A percentile compares a stretch with the other conserved stretches of the same genome.
Evolutionary conservation across 2,329 filamentous ascomycete genomes (phyloP).

Genomic region (Penicillium crustosum): DNA sequence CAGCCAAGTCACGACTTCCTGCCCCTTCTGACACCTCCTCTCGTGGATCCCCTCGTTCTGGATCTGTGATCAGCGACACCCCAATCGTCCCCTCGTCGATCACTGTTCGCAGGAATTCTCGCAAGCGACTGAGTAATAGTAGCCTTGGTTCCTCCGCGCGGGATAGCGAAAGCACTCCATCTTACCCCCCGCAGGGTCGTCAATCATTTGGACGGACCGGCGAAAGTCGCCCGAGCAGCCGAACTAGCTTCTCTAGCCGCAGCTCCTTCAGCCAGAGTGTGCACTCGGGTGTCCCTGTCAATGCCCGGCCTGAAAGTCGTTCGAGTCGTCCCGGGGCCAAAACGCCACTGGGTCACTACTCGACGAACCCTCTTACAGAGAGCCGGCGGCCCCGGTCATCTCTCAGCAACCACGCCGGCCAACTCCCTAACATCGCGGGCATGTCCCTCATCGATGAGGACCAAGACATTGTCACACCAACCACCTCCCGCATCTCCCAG

Average conservation of each 20-base stretch:
- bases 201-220: slow-evolving; percentile 52
- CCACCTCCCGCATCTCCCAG: slow-evolving; percentile 36
- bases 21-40: slow-evolving; percentile 77
- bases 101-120: slow-evolving; percentile 52
- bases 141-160: slow-evolving; percentile 41
- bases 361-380: slow-evolving; percentile 49
- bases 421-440: slow-evolving; percentile 57
- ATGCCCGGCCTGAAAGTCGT: slow-evolving; percentile 63
- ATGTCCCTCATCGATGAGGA: slow-evolving; percentile 58
- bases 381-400: slow-evolving; percentile 68
- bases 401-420: slow-evolving; percentile 59
- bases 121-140: slow-evolving; percentile 45
- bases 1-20: slow-evolving; percentile 85
- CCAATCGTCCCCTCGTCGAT: slow-evolving; percentile 54
- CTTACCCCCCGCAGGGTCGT: slow-evolving; percentile 35
- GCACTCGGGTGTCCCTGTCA: slow-evolving; percentile 37
- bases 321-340: slow-evolving; percentile 61
- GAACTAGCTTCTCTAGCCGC: slow-evolving; percentile 59
- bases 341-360: slow-evolving; percentile 62
- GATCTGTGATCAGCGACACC: slow-evolving; percentile 49
- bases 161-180: slow-evolving; percentile 39
- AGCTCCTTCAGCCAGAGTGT: slow-evolving; percentile 44
- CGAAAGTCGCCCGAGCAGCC: slow-evolving; percentile 70
- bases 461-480: slow-evolving; percentile 49
- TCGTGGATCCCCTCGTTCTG: slow-evolving; percentile 70